These are phyloP conservation scores for Crithidia acanthocephali DNA, from an alignment of 208 protist genomes.

Conservation along the genomic window DNA sequence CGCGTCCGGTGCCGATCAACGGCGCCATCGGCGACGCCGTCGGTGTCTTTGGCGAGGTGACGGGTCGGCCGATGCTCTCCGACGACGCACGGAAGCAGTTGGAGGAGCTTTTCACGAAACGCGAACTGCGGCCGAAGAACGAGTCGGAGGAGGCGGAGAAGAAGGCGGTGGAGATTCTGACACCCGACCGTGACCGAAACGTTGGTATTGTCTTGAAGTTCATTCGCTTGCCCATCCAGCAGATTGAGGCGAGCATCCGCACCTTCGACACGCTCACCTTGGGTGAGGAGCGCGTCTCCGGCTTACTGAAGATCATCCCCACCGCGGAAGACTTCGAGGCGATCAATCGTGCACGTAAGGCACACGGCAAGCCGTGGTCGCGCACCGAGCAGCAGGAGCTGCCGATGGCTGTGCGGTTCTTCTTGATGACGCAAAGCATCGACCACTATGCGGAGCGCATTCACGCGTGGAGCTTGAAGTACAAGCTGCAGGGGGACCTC, in stretches of 20 bases:
- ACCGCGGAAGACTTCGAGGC: slow-evolving; percentile 54
- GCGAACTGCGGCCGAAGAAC: slow-evolving; percentile 8
- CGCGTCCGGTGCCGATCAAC: slow-evolving; percentile 66
- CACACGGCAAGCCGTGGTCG: slow-evolving; percentile 47
- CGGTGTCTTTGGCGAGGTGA: slow-evolving; percentile 41
- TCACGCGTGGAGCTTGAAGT: slow-evolving; percentile 72
- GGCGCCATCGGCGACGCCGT: slow-evolving; percentile 36
- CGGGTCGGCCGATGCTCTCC: background rate
- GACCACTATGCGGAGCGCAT: slow-evolving; percentile 72
- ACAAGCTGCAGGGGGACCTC: slow-evolving; percentile 49
- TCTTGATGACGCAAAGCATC: slow-evolving; percentile 78
- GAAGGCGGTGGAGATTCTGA: slow-evolving; percentile 46
- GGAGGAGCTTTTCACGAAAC: slow-evolving; percentile 42
- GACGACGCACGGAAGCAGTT: slow-evolving; percentile 14
- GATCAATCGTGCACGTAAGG: slow-evolving; percentile 47
- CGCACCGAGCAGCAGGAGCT: slow-evolving; percentile 53
- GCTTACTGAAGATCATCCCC: slow-evolving; percentile 70
- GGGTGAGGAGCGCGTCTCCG: slow-evolving; percentile 62
- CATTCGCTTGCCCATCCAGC: slow-evolving; percentile 72
- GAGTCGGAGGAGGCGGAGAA: slow-evolving; percentile 10
- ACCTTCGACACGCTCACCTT: slow-evolving; percentile 81
- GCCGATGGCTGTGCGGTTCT: slow-evolving; percentile 62
- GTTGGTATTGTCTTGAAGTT: slow-evolving; percentile 79
- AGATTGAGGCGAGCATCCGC: slow-evolving; percentile 73
- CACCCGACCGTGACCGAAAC: slow-evolving; percentile 51